phyloP scores from a whole-genome alignment of 768 basidiomycete genomes.

The Leucogyrophana mollusca region DNA sequence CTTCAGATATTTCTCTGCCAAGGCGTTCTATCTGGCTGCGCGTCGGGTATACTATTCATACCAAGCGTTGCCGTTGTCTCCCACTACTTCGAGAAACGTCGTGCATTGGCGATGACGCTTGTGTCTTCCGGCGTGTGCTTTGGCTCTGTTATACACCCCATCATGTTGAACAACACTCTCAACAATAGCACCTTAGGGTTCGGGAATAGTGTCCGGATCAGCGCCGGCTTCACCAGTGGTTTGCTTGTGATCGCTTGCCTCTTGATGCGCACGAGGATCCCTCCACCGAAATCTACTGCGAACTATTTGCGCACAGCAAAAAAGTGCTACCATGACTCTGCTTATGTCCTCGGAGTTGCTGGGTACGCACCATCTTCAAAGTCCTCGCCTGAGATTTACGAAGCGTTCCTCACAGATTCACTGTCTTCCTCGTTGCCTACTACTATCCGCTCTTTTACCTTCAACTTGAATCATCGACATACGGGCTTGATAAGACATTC shows the following conservation, averaged over 20 bases:
- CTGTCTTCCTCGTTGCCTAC: slow-evolving; percentile 33
- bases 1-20: slow-evolving; percentile 43
- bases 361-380: background rate
- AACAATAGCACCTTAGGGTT: slow-evolving; percentile 45
- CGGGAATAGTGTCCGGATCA: slow-evolving; percentile 35
- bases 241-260: slow-evolving; percentile 37
- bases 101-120: slow-evolving; percentile 45
- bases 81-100: slow-evolving; percentile 42
- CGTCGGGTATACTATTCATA: slow-evolving; percentile 42
- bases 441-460: slow-evolving; percentile 53
- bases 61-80: slow-evolving; percentile 42
- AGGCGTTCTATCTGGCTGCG: slow-evolving; percentile 42
- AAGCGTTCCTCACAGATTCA: background rate
- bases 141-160: slow-evolving; percentile 56
- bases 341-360: background rate
- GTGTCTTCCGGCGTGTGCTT: slow-evolving; percentile 48
- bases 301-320: background rate
- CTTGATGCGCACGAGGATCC: slow-evolving; percentile 34
- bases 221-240: slow-evolving; percentile 36
- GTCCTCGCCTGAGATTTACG: background rate
- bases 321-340: background rate
- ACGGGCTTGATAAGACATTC: slow-evolving; percentile 38
- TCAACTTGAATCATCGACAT: slow-evolving; percentile 46
- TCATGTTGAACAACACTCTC: slow-evolving; percentile 51
- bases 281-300: slow-evolving; percentile 20